Conservation (phyloP, 495 filamentous ascomycete genomes). For the Hapsidospora chrysogenum region DNA sequence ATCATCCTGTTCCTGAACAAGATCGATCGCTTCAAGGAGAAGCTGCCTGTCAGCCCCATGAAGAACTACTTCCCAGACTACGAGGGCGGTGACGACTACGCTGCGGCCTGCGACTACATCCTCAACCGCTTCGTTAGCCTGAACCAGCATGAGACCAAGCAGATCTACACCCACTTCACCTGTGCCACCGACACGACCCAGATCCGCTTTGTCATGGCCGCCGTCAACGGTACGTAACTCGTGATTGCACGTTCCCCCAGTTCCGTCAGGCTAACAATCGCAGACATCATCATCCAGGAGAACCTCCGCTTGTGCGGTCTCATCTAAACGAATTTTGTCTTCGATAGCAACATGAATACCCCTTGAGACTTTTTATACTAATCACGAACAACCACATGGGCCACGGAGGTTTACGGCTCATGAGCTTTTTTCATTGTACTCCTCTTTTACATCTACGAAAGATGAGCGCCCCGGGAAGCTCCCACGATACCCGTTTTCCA, state of each 20-base stretch:
- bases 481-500: background rate
- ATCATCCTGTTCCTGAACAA: conserved; percentile 99
- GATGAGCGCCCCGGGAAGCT: background rate
- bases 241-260: conserved; percentile 2
- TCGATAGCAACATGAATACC: conserved; percentile 6
- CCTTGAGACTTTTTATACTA: conserved; percentile 1
- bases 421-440: conserved; percentile 4
- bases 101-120: conserved; percentile 89
- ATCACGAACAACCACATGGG: conserved; percentile 3
- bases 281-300: conserved; percentile 99
- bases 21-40: conserved; percentile 99
- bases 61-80: conserved; percentile 99
- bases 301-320: conserved; percentile 95
- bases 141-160: conserved; percentile 97
- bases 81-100: conserved; percentile 85
- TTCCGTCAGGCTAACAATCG: conserved; percentile 11
- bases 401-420: conserved; percentile 5
- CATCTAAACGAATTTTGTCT: conserved; percentile 43
- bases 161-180: conserved; percentile 99
- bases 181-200: conserved; percentile 97
- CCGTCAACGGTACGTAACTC: conserved; percentile 73
- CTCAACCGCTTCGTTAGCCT: conserved; percentile 92
- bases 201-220: conserved; percentile 99
- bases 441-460: conserved; percentile 1
- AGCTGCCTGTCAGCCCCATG: conserved; percentile 97